phyloP scores from a whole-genome alignment of 1,284 basidiomycete genomes.

The Trichosporon sp. region DNA sequence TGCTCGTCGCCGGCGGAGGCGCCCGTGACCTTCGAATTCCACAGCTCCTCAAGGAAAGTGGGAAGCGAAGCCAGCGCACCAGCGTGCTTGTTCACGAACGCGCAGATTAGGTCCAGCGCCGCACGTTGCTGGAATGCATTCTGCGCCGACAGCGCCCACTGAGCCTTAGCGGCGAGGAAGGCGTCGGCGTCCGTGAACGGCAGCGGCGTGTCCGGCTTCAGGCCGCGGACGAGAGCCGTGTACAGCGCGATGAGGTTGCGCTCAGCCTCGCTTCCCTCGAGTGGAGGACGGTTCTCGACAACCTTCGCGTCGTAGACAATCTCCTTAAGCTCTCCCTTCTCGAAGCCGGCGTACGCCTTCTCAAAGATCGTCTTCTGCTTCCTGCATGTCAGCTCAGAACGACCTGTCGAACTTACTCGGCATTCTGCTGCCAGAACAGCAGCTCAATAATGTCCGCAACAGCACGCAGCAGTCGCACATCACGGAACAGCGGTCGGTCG shows the following conservation, averaged over 20 bases:
- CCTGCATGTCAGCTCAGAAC: conserved; percentile 44
- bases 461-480: conserved; percentile 61
- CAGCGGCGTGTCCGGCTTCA: conserved; percentile 51
- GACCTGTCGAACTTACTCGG: conserved; percentile 55
- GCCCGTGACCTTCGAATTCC: conserved; percentile 35
- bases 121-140: conserved; percentile 58
- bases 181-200: conserved; percentile 11
- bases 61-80: conserved; percentile 55
- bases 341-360: conserved; percentile 57
- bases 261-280: conserved; percentile 44
- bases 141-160: conserved; percentile 57
- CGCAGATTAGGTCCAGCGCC: conserved; percentile 59
- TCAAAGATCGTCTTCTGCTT: conserved; percentile 54
- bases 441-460: conserved; percentile 62
- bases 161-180: conserved; percentile 56
- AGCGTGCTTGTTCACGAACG: conserved; percentile 68
- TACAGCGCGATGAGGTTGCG: conserved; percentile 64
- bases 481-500: conserved; percentile 51
- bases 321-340: conserved; percentile 55
- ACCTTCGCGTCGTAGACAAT: conserved; percentile 54
- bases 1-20: conserved; percentile 24
- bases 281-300: conserved; percentile 2
- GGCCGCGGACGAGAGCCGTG: conserved; percentile 58
- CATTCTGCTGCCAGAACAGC: conserved; percentile 60
- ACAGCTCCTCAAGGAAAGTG: conserved; percentile 49